Percentiles rank a stretch among this genome's conserved stretches.
Evolutionary conservation across 805 yeast genomes (phyloP).

Genomic region (Metschnikowia proteae): DNA sequence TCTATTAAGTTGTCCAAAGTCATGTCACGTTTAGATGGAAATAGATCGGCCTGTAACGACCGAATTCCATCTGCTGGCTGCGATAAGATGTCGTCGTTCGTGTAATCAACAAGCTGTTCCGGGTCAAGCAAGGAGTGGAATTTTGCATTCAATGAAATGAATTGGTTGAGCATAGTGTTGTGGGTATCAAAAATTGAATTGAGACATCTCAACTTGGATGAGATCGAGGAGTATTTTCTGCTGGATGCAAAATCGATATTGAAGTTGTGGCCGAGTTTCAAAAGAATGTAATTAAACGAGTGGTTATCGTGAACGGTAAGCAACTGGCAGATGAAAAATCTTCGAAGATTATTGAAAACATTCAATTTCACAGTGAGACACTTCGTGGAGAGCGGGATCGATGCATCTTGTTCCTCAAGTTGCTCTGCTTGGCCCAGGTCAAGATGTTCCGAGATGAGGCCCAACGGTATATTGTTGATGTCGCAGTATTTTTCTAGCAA

Average conservation of each 20-base stretch:
- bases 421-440: slow-evolving; percentile 6
- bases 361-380: slow-evolving; percentile 19
- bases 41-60: neutral
- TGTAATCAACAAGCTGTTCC: slow-evolving; percentile 12
- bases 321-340: slow-evolving; percentile 37
- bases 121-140: slow-evolving; percentile 18
- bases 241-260: slow-evolving; percentile 4
- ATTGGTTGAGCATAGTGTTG: slow-evolving; percentile 21
- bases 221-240: slow-evolving; percentile 6
- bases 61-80: neutral
- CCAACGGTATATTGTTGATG: slow-evolving; percentile 33
- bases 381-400: slow-evolving; percentile 9
- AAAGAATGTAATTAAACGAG: slow-evolving; percentile 28
- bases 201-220: slow-evolving; percentile 19
- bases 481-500: slow-evolving; percentile 37
- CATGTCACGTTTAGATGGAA: slow-evolving; percentile 10
- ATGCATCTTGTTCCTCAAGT: neutral
- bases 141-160: slow-evolving; percentile 26
- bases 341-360: slow-evolving; percentile 35
- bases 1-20: slow-evolving; percentile 26
- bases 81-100: slow-evolving; percentile 15
- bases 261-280: slow-evolving; percentile 25
- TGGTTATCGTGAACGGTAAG: slow-evolving; percentile 33
- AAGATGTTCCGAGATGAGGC: slow-evolving; percentile 12
- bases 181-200: slow-evolving; percentile 23